phyloP scores from a whole-genome alignment of 2,329 filamentous ascomycete species.

The Microsporum audouinii region DNA sequence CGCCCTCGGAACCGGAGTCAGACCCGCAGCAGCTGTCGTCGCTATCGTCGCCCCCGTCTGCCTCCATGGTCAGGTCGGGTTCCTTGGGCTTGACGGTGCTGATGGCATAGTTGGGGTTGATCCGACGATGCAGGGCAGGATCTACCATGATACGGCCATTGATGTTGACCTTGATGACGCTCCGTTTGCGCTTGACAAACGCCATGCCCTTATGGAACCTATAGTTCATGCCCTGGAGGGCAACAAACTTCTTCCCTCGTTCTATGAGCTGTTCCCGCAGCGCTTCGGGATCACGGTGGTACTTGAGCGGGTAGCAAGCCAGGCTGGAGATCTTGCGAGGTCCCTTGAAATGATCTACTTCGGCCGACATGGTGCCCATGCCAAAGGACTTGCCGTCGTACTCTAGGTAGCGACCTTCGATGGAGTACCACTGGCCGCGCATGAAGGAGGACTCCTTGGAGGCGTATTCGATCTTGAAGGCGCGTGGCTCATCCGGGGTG shows the following conservation, averaged over 20 bases:
- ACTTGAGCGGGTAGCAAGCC: conserved; percentile 63
- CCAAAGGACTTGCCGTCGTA: conserved; percentile 82
- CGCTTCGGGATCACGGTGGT: conserved; percentile 60
- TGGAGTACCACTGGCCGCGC: conserved; percentile 61
- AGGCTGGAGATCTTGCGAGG: conserved; percentile 72
- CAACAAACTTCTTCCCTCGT: conserved; percentile 73
- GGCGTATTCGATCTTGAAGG: conserved; percentile 69
- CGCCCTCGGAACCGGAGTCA: conserved; percentile 13
- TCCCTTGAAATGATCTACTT: conserved; percentile 66
- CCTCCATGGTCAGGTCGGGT: conserved; percentile 42
- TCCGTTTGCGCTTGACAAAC: conserved; percentile 70
- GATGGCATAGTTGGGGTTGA: conserved; percentile 76
- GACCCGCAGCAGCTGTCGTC: conserved; percentile 30
- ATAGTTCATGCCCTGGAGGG: conserved; percentile 72
- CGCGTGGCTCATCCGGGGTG: conserved; percentile 61
- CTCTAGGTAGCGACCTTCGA: conserved; percentile 68
- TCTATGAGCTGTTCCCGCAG: conserved; percentile 59
- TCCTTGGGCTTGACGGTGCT: conserved; percentile 64
- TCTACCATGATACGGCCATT: conserved; percentile 85
- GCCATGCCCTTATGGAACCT: conserved; percentile 72
- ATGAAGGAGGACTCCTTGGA: conserved; percentile 59
- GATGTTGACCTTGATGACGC: conserved; percentile 67
- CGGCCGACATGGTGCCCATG: conserved; percentile 56
- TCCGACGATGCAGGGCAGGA: conserved; percentile 65
- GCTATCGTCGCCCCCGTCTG: conserved; percentile 36